These are phyloP conservation scores for Colletotrichum zoysiae DNA, from an alignment of 2,329 filamentous ascomycete species.

Conservation along the genomic window DNA sequence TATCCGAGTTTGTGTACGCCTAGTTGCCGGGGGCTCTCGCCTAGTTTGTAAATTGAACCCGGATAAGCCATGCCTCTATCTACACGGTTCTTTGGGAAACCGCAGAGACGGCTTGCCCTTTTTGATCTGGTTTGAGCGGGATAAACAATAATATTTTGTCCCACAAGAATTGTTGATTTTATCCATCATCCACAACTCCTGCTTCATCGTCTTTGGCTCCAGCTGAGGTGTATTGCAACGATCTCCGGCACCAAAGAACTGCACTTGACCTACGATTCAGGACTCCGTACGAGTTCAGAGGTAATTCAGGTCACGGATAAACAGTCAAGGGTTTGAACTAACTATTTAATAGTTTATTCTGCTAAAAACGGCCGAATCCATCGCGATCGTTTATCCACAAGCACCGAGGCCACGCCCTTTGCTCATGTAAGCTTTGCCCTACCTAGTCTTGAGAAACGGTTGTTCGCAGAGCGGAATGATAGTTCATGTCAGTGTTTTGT, in stretches of 20 bases:
- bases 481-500: background rate
- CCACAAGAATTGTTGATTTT: background rate
- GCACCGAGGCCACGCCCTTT: background rate
- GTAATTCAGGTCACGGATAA: background rate
- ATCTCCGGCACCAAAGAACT: background rate
- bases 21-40: background rate
- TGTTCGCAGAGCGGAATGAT: too few relatives aligned
- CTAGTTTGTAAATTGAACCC: background rate
- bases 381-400: background rate
- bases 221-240: background rate
- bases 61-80: background rate
- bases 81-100: background rate
- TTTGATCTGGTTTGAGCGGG: background rate
- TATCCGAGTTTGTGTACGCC: background rate
- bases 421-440: background rate
- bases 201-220: background rate
- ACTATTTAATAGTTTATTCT: background rate
- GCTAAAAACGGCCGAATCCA: background rate
- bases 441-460: background rate
- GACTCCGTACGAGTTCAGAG: background rate
- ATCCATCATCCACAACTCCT: background rate
- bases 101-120: background rate
- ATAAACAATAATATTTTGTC: background rate
- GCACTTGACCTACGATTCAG: background rate
- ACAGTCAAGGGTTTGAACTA: background rate